Conservation (phyloP, 257 asterid species). For the Scutellaria barbata region DNA sequence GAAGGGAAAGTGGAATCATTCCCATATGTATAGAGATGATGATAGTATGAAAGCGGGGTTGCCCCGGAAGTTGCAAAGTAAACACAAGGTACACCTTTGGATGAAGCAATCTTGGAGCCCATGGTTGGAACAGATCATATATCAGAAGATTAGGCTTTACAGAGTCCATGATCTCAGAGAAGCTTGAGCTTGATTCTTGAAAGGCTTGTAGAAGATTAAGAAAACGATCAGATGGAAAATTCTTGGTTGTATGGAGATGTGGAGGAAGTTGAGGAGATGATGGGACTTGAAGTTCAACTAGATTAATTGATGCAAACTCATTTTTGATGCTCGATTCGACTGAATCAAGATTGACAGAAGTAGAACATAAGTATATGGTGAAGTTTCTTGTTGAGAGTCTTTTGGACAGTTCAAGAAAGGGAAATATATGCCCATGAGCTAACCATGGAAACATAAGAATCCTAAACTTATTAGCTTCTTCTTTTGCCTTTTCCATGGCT, state of each 20-base stretch:
- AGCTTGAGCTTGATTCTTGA: slow-evolving; percentile 28
- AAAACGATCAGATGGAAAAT: slow-evolving; percentile 15
- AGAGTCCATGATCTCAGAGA: slow-evolving; percentile 21
- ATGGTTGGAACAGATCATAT: slow-evolving; percentile 34
- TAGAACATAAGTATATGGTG: slow-evolving; percentile 31
- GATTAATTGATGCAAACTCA: background rate
- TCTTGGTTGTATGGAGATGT: slow-evolving; percentile 38
- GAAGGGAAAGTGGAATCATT: slow-evolving; percentile 18
- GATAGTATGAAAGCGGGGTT: background rate
- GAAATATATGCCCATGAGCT: slow-evolving; percentile 53
- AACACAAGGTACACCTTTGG: slow-evolving; percentile 17
- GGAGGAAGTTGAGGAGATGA: slow-evolving; percentile 32
- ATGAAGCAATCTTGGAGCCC: slow-evolving; percentile 34
- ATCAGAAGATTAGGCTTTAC: slow-evolving; percentile 29
- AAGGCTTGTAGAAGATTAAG: slow-evolving; percentile 19
- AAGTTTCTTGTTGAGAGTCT: slow-evolving; percentile 42
- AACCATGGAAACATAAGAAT: slow-evolving; percentile 57
- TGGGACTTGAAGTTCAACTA: slow-evolving; percentile 30
- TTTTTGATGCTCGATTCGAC: slow-evolving; percentile 2
- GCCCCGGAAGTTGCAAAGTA: slow-evolving; percentile 23
- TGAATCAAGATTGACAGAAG: slow-evolving; percentile 36
- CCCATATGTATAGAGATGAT: background rate
- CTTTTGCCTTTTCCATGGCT: slow-evolving; percentile 27
- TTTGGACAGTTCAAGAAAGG: slow-evolving; percentile 51
- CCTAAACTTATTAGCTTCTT: slow-evolving; percentile 14